These are phyloP conservation scores for Xanthoconium separans DNA, from an alignment of 1,284 basidiomycete genomes.

Conservation along the genomic window DNA sequence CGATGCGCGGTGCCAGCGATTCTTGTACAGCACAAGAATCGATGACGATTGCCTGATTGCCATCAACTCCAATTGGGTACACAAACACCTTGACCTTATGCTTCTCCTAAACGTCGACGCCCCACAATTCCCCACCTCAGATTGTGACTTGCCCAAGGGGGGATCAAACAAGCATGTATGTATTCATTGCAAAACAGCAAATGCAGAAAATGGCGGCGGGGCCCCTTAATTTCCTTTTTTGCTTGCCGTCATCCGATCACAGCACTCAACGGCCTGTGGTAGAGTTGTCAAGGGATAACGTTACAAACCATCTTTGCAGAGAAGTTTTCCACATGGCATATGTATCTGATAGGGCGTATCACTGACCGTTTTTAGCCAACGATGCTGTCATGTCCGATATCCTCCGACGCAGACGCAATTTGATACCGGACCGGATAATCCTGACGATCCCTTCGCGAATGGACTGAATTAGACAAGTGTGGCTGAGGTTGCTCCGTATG, in stretches of 20 bases:
- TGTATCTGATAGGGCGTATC: constrained; percentile 25
- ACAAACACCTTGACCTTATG: neutral
- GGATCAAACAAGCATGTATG: constrained; percentile 9
- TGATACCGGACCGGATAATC: constrained; percentile 31
- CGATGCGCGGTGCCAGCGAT: constrained; percentile 7
- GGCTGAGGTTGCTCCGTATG: constrained; percentile 21
- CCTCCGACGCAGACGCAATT: constrained; percentile 21
- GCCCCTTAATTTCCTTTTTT: constrained; percentile 24
- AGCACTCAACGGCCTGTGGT: constrained; percentile 2
- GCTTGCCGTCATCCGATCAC: constrained; percentile 1
- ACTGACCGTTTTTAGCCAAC: constrained; percentile 11
- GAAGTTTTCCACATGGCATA: constrained; percentile 23
- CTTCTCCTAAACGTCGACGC: constrained; percentile 21
- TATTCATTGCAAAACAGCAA: neutral
- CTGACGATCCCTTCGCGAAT: constrained; percentile 37
- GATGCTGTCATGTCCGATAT: constrained; percentile 29
- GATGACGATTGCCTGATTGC: neutral
- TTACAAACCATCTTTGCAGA: constrained; percentile 4
- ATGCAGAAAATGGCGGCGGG: constrained; percentile 1
- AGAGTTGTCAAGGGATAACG: constrained; percentile 16
- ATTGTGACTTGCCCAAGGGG: neutral
- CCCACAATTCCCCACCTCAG: constrained; percentile 28
- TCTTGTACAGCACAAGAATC: neutral
- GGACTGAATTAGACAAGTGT: constrained; percentile 17
- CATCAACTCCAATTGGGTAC: neutral